phyloP scores from a whole-genome alignment of 805 yeast species.

The Sugiyamaella qingdaonensis region DNA sequence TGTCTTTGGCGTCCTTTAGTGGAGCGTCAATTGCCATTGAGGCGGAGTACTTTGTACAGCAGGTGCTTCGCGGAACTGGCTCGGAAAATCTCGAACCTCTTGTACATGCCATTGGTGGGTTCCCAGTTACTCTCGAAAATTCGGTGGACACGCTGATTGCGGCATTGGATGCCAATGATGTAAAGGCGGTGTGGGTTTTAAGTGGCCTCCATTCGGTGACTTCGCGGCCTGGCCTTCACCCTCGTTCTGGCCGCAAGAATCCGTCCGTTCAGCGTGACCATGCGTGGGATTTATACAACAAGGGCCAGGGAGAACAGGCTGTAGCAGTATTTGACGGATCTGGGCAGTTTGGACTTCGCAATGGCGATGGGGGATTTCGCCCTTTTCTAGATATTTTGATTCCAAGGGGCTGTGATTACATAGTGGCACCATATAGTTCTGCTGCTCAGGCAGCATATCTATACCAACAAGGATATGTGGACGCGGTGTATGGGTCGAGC shows the following conservation, averaged over 20 bases:
- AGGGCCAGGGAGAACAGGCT: constrained; percentile 33
- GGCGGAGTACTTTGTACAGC: constrained; percentile 69
- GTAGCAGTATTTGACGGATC: constrained; percentile 28
- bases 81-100: constrained; percentile 63
- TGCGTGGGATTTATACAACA: constrained; percentile 40
- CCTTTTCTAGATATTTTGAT: constrained; percentile 57
- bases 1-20: constrained; percentile 60
- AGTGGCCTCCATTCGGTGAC: constrained; percentile 54
- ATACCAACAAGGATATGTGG: constrained; percentile 51
- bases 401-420: constrained; percentile 53
- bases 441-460: constrained; percentile 77
- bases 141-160: constrained; percentile 59
- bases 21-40: constrained; percentile 78
- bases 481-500: constrained; percentile 79
- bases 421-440: constrained; percentile 79
- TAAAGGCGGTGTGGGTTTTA: constrained; percentile 78
- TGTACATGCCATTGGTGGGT: constrained; percentile 75
- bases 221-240: constrained; percentile 27
- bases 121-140: constrained; percentile 58
- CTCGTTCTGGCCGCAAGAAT: constrained; percentile 2
- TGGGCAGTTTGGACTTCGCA: constrained; percentile 14
- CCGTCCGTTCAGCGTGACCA: constrained; percentile 30
- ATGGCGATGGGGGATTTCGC: constrained; percentile 20
- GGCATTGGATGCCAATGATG: constrained; percentile 53
- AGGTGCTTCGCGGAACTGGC: constrained; percentile 40